Conservation (phyloP, 306 rosid species). For the Heteromeles arbutifolia region DNA sequence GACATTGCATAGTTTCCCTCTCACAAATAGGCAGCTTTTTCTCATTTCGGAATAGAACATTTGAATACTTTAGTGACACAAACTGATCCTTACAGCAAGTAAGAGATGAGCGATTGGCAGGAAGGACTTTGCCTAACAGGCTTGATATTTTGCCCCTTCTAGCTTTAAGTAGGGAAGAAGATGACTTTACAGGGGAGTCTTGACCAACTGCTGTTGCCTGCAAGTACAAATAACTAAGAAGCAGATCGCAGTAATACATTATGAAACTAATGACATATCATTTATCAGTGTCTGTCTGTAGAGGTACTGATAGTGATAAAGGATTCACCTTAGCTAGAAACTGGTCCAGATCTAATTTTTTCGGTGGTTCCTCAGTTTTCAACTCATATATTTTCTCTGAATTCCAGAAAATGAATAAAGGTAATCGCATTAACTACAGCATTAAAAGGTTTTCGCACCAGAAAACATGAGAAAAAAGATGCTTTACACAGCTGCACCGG, state of each 20-base stretch:
- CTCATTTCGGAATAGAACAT: slow-evolving; percentile 17
- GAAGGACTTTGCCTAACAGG: slow-evolving; percentile 43
- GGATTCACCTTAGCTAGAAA: slow-evolving; percentile 38
- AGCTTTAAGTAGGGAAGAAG: slow-evolving; percentile 26
- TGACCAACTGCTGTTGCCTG: slow-evolving; percentile 40
- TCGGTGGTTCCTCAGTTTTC: slow-evolving; percentile 28
- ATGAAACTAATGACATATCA: too few relatives aligned
- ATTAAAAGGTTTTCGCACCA: slow-evolving; percentile 4
- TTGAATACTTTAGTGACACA: slow-evolving; percentile 31
- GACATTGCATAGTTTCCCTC: slow-evolving; percentile 33
- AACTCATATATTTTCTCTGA: slow-evolving; percentile 15
- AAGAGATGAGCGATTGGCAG: slow-evolving; percentile 80
- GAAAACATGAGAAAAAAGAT: slow-evolving; percentile 18
- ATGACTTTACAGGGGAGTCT: slow-evolving; percentile 29
- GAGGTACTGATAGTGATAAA: neutral
- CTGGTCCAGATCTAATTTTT: slow-evolving; percentile 32
- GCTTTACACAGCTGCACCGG: neutral
- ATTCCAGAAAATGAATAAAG: slow-evolving; percentile 29
- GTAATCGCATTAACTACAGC: slow-evolving; percentile 7
- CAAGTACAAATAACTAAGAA: slow-evolving; percentile 28
- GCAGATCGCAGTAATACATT: too few relatives aligned
- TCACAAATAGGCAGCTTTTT: slow-evolving; percentile 24
- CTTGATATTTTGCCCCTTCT: slow-evolving; percentile 29
- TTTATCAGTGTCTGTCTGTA: neutral
- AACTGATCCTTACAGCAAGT: slow-evolving; percentile 38